Percentiles rank a stretch among this genome's conserved stretches.
These are phyloP conservation scores for Cryptococcus wingfieldii DNA, from an alignment of 1,284 basidiomycete genomes.

Conservation along the genomic window DNA sequence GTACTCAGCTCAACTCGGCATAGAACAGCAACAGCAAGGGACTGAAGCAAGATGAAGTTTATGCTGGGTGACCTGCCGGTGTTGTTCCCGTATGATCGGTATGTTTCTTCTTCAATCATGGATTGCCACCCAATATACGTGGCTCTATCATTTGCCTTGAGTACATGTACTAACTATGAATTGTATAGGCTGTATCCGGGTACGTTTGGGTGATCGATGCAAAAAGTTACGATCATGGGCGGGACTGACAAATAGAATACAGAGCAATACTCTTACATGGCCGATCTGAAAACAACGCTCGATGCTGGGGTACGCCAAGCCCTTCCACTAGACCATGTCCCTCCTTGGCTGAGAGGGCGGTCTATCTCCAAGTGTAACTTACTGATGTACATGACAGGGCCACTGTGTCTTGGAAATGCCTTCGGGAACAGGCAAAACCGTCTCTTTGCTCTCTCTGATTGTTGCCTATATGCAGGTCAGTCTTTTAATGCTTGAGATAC, in stretches of 20 bases:
- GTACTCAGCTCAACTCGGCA: not conserved
- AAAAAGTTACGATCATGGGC: not conserved
- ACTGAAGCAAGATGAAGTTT: conserved; percentile 72
- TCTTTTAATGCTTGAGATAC: not conserved
- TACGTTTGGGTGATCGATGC: conserved; percentile 8
- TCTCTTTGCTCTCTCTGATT: conserved; percentile 91
- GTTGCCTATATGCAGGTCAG: conserved; percentile 93
- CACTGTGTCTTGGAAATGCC: conserved; percentile 99
- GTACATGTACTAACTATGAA: conserved; percentile 6
- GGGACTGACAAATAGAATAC: conserved; percentile 2
- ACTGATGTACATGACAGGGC: conserved; percentile 57
- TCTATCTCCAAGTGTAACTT: not conserved
- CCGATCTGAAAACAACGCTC: conserved; percentile 91
- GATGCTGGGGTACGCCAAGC: conserved; percentile 65
- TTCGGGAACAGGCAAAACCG: conserved; percentile 98
- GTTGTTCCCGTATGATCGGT: conserved; percentile 77
- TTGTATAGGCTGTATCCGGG: conserved; percentile 32
- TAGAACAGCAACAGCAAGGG: not conserved
- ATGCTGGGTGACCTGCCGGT: conserved; percentile 91
- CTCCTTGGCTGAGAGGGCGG: not conserved
- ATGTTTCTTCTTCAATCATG: conserved; percentile 9
- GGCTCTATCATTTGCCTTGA: not conserved
- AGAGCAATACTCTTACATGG: conserved; percentile 99
- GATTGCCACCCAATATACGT: not conserved
- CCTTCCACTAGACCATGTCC: conserved; percentile 6